Conservation (phyloP, 768 basidiomycete genomes). For the Boletellus sp. region DNA sequence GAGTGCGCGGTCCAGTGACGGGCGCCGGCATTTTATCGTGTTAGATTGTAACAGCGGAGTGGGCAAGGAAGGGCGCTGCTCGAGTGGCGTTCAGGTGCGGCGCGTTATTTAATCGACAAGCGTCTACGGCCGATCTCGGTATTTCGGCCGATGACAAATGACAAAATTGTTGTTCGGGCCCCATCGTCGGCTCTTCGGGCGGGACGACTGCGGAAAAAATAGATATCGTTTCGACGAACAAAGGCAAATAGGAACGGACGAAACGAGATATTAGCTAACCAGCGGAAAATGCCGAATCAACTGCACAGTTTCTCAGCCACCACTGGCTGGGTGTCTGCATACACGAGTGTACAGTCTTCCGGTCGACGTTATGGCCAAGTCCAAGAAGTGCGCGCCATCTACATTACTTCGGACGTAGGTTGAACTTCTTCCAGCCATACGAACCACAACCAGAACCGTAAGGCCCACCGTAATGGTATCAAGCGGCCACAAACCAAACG, state of each 20-base stretch:
- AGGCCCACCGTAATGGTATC: conserved; percentile 98
- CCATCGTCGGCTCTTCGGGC: too few species aligned
- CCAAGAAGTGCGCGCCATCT: conserved; percentile 75
- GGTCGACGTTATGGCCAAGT: conserved; percentile 79
- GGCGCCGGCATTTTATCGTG: conserved; percentile 49
- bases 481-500: conserved; percentile 72
- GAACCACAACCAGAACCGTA: conserved; percentile 94
- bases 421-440: conserved; percentile 56
- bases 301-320: conserved; percentile 37
- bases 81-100: not conserved
- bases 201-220: too few species aligned
- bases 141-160: conserved; percentile 12
- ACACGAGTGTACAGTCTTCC: conserved; percentile 1
- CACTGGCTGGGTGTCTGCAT: not conserved
- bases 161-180: too few species aligned
- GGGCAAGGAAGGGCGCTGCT: not conserved
- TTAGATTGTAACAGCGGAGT: conserved; percentile 2
- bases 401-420: conserved; percentile 4
- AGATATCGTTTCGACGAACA: too few species aligned
- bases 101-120: not conserved
- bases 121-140: conserved; percentile 13
- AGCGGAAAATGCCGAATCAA: conserved; percentile 23
- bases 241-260: too few species aligned
- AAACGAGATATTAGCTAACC: not conserved
- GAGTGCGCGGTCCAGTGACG: conserved; percentile 68